Evolutionary conservation across 306 rosid genomes (phyloP).

Genomic region (Oxytropis ochrocephala): DNA sequence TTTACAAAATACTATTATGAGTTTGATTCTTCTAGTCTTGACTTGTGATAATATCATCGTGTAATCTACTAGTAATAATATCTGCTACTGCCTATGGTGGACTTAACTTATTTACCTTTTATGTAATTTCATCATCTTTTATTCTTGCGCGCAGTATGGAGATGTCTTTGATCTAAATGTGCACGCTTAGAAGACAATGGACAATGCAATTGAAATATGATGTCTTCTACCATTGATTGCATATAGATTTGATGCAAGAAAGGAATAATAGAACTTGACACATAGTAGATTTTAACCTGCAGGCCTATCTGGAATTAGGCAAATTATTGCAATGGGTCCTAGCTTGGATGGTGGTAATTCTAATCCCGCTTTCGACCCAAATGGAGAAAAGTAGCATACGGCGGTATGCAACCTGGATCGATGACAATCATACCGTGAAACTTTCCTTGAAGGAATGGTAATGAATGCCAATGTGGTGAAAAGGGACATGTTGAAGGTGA

Average conservation of each 20-base stretch:
- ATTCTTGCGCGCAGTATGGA: background rate
- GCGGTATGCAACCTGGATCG: conserved; percentile 95
- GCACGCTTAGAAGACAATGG: conserved; percentile 3
- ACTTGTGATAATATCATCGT: background rate
- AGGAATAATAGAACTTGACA: conserved; percentile 2
- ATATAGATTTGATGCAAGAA: background rate
- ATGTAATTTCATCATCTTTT: background rate
- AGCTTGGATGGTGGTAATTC: conserved; percentile 21
- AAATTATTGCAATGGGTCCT: conserved; percentile 31
- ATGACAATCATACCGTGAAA: conserved; percentile 78
- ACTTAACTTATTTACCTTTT: background rate
- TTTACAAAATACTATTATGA: background rate
- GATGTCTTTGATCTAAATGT: background rate
- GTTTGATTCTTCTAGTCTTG: background rate
- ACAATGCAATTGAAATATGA: background rate
- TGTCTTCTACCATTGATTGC: background rate
- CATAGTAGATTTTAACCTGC: background rate
- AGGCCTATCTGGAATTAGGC: conserved; percentile 10
- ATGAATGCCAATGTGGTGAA: conserved; percentile 85
- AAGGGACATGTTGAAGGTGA: conserved; percentile 78
- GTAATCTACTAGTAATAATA: too few relatives aligned
- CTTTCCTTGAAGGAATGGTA: conserved; percentile 86
- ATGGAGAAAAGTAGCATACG: conserved; percentile 93
- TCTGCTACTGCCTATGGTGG: background rate
- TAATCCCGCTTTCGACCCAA: conserved; percentile 30